These are phyloP conservation scores for Cucurbitaria berberidis DNA, from an alignment of 2,329 filamentous ascomycete species.

Conservation along the genomic window DNA sequence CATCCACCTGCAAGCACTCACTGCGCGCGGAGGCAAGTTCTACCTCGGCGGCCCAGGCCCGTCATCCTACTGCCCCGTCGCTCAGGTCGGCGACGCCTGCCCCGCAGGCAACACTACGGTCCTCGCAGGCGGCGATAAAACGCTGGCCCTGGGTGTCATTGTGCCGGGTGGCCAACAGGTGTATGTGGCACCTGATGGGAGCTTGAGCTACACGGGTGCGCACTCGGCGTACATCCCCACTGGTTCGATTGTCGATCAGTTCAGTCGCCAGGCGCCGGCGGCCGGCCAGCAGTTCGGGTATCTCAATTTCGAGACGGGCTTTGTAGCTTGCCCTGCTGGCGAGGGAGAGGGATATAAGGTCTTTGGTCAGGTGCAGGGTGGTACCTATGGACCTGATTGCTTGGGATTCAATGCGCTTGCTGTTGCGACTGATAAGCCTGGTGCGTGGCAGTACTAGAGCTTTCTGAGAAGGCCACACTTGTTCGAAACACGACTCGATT, in stretches of 20 bases:
- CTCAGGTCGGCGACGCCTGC: conserved; percentile 48
- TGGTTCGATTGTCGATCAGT: conserved; percentile 59
- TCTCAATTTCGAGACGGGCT: conserved; percentile 38
- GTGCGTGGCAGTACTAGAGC: conserved; percentile 48
- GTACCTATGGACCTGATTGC: conserved; percentile 32
- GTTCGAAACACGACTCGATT: not conserved
- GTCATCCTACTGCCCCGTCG: conserved; percentile 57
- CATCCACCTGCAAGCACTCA: conserved; percentile 56
- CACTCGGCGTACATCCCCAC: conserved; percentile 61
- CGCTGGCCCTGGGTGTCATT: conserved; percentile 52
- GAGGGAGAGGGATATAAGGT: conserved; percentile 41
- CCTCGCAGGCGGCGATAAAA: conserved; percentile 46
- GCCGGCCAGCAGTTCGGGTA: conserved; percentile 31
- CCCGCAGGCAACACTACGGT: conserved; percentile 57
- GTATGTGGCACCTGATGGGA: conserved; percentile 62
- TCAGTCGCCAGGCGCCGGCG: conserved; percentile 45
- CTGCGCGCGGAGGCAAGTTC: conserved; percentile 58
- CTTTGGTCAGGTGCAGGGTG: conserved; percentile 33
- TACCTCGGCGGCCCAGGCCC: conserved; percentile 55
- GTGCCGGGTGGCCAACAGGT: conserved; percentile 69
- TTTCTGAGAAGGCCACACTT: not conserved
- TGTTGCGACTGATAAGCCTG: conserved; percentile 28
- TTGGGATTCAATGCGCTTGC: conserved; percentile 46
- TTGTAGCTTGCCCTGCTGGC: conserved; percentile 42
- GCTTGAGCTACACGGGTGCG: conserved; percentile 62